Evolutionary conservation across 805 yeast species (phyloP), one percentile per base, ranked within the genome.

Genomic region (Saturnispora diversa): DNA sequence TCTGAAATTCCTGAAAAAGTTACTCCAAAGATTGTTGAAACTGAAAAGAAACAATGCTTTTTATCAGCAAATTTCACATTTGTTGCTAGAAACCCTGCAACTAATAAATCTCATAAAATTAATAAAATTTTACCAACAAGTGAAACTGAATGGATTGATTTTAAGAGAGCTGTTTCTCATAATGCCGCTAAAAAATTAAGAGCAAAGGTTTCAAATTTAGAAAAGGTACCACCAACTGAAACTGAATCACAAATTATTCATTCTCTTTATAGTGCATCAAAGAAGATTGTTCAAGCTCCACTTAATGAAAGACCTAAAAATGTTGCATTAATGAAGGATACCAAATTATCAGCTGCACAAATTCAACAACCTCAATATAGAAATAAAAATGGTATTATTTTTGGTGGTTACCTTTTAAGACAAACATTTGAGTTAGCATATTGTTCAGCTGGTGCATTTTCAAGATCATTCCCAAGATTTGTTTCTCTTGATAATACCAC

Each of bases 351-450:
- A 39, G 82, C 94, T 9, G 84, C 95, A 6, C 72, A 80, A 53
- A 78, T 87, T 62, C 90, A 88, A 90, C 97, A 88, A 63, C 97
- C 97, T 2, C 97, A 88, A 65, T 88, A 87, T 65, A 76, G 97
- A 63, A 88, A 88, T 66, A 75, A 95, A 58, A 95, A 88, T 58
- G 83, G 94, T 3, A 86, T 87, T 85, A 84, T 88, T 34, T 88
- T 88, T 60, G 97, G 97, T 52, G 97, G 97, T 22, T 88, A 88
- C 55, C 66, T 88, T 54, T 73, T 88, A 68, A 77, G 96, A 60
- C 95, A 87, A 63, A 77, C 95, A 2, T 88, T 88, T 58, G 97
- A 88, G 59, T 73, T 88, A 53, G 97, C 95, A 1, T 88, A 87
- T 58, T 86, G 95, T 62, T 77, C 90, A 13, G 86, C 95, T 6